A percentile compares a stretch with the other conserved stretches of the same genome.
phyloP scores from a whole-genome alignment of 805 yeast species.

The Komagataella populi region DNA sequence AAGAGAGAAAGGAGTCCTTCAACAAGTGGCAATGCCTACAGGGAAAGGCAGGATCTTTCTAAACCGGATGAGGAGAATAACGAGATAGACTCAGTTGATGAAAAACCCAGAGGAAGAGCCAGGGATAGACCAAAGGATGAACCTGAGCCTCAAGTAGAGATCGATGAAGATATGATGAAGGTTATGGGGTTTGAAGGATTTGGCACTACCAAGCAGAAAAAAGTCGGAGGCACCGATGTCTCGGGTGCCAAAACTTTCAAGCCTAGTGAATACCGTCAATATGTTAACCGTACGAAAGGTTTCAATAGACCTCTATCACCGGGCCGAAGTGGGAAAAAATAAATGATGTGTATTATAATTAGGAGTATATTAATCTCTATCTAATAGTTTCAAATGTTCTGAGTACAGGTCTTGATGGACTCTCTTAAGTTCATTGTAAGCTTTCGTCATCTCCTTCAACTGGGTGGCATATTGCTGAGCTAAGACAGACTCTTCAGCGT shows the following conservation, averaged over 20 bases:
- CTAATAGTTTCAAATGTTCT: slow-evolving; percentile 30
- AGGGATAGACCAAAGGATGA: background rate
- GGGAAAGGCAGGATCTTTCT: slow-evolving; percentile 1
- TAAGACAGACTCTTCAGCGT: slow-evolving; percentile 19
- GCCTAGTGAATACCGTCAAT: slow-evolving; percentile 39
- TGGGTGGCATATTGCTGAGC: slow-evolving; percentile 13
- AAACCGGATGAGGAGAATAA: background rate
- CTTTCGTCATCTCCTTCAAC: slow-evolving; percentile 35
- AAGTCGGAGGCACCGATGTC: slow-evolving; percentile 34
- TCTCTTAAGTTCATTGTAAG: slow-evolving; percentile 42
- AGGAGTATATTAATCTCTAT: slow-evolving; percentile 2
- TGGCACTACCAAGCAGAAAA: slow-evolving; percentile 41
- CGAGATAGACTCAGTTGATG: background rate
- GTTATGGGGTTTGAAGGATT: slow-evolving; percentile 50
- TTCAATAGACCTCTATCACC: slow-evolving; percentile 45
- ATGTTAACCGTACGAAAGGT: slow-evolving; percentile 44
- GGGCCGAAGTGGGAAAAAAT: slow-evolving; percentile 12
- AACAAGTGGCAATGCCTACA: slow-evolving; percentile 16
- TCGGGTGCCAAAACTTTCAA: slow-evolving; percentile 24
- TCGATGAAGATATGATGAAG: slow-evolving; percentile 19
- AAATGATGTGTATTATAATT: background rate
- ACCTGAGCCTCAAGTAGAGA: slow-evolving; percentile 8
- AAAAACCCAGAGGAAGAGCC: background rate
- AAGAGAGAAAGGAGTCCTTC: slow-evolving; percentile 4
- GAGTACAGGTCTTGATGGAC: slow-evolving; percentile 45